Evolutionary conservation across 208 protist genomes (phyloP).

Genomic region (Entamoeba invadens): DNA sequence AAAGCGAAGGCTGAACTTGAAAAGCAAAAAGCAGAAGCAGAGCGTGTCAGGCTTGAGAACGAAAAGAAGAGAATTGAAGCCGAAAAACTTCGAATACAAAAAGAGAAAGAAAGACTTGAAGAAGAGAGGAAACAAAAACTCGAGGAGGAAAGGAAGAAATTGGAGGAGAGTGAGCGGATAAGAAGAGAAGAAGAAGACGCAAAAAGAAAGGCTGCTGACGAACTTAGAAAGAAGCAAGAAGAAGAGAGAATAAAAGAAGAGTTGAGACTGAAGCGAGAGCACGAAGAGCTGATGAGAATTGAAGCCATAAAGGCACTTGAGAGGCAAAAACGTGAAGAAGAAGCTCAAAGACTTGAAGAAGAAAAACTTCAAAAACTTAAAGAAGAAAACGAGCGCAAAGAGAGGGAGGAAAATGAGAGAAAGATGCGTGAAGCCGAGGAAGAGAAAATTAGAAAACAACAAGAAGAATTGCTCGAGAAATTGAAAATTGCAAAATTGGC

Average conservation of each 20-base stretch:
- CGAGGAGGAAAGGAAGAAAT: neutral
- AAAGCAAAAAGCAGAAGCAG: neutral
- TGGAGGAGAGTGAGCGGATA: neutral
- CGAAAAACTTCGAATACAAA: neutral
- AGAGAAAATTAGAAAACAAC: neutral
- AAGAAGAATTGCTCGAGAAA: neutral
- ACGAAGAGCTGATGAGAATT: neutral
- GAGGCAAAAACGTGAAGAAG: neutral
- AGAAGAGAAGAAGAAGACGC: neutral
- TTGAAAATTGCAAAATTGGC: neutral
- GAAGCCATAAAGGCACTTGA: neutral
- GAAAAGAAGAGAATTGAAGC: neutral
- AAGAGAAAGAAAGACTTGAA: neutral
- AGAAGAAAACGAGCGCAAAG: neutral
- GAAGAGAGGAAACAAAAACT: neutral
- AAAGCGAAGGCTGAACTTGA: neutral
- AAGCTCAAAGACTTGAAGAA: neutral
- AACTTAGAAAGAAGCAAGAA: neutral
- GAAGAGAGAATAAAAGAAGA: neutral
- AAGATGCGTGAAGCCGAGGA: neutral
- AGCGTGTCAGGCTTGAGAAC: neutral
- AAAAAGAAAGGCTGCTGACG: neutral
- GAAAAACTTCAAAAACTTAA: neutral
- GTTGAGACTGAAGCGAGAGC: too few relatives aligned
- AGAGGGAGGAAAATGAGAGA: neutral